A percentile compares a stretch with the other conserved stretches of the same genome.
Conservation (phyloP, 257 asterid genomes). For the Primulina eburnea region DNA sequence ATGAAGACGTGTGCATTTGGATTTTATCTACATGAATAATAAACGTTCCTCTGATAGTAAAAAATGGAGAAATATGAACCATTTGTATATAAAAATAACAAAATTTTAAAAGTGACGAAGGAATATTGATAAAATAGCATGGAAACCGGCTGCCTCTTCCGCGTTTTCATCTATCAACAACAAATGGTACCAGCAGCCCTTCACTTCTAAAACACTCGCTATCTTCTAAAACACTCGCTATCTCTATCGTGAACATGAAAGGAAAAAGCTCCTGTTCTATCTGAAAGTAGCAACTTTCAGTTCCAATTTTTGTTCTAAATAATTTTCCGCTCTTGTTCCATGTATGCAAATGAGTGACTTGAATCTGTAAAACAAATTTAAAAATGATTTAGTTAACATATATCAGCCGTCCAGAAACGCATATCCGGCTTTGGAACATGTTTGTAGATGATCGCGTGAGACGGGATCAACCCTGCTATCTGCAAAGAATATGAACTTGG, state of each 20-base stretch:
- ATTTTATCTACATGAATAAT: background rate
- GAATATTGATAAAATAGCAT: background rate
- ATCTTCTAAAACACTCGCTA: background rate
- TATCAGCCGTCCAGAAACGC: background rate
- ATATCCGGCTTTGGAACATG: background rate
- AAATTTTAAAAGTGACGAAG: background rate
- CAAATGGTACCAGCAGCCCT: background rate
- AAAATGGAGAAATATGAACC: background rate
- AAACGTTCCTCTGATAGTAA: background rate
- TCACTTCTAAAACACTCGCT: background rate
- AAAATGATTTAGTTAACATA: background rate
- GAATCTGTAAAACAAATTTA: background rate
- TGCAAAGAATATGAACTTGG: conserved; percentile 23
- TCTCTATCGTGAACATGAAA: background rate
- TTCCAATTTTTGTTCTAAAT: background rate
- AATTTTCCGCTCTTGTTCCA: background rate
- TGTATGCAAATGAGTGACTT: background rate
- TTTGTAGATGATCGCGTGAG: background rate
- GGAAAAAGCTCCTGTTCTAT: background rate
- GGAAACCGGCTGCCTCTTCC: background rate
- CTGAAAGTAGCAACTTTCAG: no score
- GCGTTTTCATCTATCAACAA: background rate
- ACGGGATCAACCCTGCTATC: background rate
- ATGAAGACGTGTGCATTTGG: no score
- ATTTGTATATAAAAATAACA: background rate